phyloP scores from a whole-genome alignment of 352 stramenopile genomes.

The Phytophthora cajani region DNA sequence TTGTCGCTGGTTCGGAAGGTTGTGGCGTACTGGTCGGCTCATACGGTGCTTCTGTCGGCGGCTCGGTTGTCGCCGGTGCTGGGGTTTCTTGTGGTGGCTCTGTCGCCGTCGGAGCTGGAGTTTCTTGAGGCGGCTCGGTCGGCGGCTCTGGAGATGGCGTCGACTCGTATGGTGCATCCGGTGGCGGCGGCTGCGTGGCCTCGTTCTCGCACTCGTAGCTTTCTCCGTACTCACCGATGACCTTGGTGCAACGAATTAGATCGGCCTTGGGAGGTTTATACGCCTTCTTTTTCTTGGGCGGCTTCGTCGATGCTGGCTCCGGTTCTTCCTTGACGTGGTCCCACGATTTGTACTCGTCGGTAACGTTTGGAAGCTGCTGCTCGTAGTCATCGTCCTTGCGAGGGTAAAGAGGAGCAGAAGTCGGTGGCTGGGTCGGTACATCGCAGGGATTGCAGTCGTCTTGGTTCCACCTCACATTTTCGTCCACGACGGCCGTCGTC shows the following conservation, averaged over 20 bases:
- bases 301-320: background rate
- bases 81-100: background rate
- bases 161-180: background rate
- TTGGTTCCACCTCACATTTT: slow-evolving; percentile 23
- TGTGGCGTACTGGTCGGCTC: slow-evolving; percentile 1
- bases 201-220: slow-evolving; percentile 15
- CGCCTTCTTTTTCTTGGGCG: slow-evolving; percentile 1
- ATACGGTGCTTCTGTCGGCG: background rate
- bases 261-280: background rate
- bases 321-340: slow-evolving; percentile 6
- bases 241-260: slow-evolving; percentile 14
- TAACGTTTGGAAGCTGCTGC: slow-evolving; percentile 15
- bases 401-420: slow-evolving; percentile 15
- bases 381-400: slow-evolving; percentile 13
- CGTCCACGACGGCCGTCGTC: slow-evolving; percentile 5
- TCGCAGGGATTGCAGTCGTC: slow-evolving; percentile 30
- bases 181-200: background rate
- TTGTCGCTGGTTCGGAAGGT: background rate
- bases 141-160: slow-evolving; percentile 1
- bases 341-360: slow-evolving; percentile 16
- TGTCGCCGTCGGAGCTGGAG: background rate
- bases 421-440: slow-evolving; percentile 22
- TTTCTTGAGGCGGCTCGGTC: background rate
- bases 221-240: slow-evolving; percentile 11
- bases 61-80: background rate